Conservation (phyloP, 2,329 filamentous ascomycete genomes). For the Drechslerella stenobrocha region DNA sequence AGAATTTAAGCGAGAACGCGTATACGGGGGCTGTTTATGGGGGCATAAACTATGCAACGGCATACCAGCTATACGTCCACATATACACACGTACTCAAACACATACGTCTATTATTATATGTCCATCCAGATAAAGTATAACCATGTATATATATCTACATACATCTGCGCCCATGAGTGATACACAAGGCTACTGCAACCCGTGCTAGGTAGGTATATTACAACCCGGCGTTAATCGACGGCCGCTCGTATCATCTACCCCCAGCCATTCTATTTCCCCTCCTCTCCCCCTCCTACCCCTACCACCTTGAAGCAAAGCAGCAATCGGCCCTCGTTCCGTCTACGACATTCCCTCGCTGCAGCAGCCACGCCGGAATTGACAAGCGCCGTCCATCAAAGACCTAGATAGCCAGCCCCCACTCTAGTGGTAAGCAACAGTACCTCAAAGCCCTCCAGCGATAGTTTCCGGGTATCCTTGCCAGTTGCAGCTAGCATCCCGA, state of each 20-base stretch:
- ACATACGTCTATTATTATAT: no score
- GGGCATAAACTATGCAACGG: not conserved
- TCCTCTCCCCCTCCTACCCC: not conserved
- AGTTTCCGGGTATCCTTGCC: conserved; percentile 32
- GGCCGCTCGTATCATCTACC: not conserved
- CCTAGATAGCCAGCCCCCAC: not conserved
- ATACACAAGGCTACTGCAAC: conserved; percentile 3
- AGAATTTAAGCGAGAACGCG: not conserved
- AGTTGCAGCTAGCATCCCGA: conserved; percentile 30
- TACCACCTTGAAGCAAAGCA: conserved; percentile 25
- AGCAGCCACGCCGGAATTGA: conserved; percentile 14
- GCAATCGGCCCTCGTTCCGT: conserved; percentile 25
- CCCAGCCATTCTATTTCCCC: conserved; percentile 16
- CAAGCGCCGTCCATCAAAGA: conserved; percentile 6
- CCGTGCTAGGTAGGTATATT: conserved; percentile 5
- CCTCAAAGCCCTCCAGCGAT: not conserved
- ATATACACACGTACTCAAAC: no score
- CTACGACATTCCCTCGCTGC: conserved; percentile 32
- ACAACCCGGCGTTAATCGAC: conserved; percentile 4
- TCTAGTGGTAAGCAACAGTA: conserved; percentile 1
- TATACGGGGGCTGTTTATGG: no score
- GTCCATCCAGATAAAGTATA: not conserved
- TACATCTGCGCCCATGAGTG: not conserved
- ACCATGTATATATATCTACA: not conserved
- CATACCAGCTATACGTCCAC: no score